Conservation (phyloP, 352 stramenopile species). For the Phytopythium litorale region DNA sequence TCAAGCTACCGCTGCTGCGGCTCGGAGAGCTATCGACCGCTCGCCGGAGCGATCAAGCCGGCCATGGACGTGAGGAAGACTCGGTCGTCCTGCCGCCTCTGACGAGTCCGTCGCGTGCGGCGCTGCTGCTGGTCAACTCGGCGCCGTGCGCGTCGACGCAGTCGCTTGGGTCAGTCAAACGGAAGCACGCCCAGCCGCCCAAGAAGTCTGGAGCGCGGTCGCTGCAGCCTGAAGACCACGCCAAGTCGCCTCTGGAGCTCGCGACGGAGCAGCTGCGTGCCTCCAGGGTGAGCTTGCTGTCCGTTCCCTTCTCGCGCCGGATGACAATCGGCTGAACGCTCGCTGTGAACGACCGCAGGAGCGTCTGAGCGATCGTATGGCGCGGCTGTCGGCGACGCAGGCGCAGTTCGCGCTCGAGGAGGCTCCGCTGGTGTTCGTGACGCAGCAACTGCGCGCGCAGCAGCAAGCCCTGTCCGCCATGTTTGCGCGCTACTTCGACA, state of each 20-base stretch:
- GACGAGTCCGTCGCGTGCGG: constrained; percentile 11
- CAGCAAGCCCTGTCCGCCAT: constrained; percentile 16
- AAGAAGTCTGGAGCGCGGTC: constrained; percentile 10
- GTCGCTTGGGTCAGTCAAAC: constrained; percentile 5
- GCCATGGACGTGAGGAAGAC: constrained; percentile 5
- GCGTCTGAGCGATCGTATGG: constrained; percentile 12
- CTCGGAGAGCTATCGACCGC: neutral
- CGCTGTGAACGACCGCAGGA: constrained; percentile 1
- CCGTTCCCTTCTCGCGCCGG: neutral
- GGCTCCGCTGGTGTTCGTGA: constrained; percentile 16
- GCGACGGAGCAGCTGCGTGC: constrained; percentile 18
- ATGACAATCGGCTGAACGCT: neutral
- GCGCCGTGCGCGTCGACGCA: constrained; percentile 7
- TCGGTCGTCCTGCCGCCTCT: constrained; percentile 12
- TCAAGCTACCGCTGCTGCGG: constrained; percentile 26
- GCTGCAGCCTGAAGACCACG: constrained; percentile 21
- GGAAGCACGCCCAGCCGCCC: constrained; percentile 30
- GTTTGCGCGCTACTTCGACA: constrained; percentile 29
- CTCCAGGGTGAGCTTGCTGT: constrained; percentile 7
- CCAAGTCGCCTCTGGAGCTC: constrained; percentile 23
- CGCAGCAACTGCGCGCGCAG: constrained; percentile 19
- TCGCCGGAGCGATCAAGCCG: constrained; percentile 1
- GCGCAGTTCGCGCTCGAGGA: constrained; percentile 26
- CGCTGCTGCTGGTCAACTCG: constrained; percentile 11
- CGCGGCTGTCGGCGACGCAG: constrained; percentile 33